Base-by-base conservation (phyloP, 2,329 filamentous ascomycete species). In the Penicillium decumbens region DNA sequence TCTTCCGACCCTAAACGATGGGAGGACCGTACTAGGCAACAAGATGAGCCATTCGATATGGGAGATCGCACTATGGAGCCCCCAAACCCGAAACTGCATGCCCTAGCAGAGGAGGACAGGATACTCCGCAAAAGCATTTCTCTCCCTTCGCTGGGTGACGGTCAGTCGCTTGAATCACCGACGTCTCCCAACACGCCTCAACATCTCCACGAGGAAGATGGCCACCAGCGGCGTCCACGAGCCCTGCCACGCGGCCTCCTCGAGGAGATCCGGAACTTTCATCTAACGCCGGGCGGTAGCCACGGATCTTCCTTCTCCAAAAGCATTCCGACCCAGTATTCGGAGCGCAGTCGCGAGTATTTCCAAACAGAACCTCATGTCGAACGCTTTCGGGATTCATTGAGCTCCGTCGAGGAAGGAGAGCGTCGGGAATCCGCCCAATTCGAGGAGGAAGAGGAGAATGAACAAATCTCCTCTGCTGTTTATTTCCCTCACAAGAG, bases 401-500 rank as follows among this genome's bases (percentile, higher is more conserved):
- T 63, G 1, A 61, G 61, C 41, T 60, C 60, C 6, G 47, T 60
- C 23, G 58, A 63, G 41, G 50, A 54, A 39, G 63, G 58, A 37
- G 58, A 55, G 8, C 55, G 48, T 37, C 56, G 56, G 27, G 56
- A 51, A 24, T 59, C 60, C 6, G 55, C 56, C 8, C 65, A 62
- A 20, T 70, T 72, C 24, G 78, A 78, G 29, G 77, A 81, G n/a
- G 79, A 81, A 29, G 81, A 81, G 4, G 80, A 82, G 50, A 74
- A 75, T 47, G 82, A 85, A 62, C 80, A 83, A 52, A 85, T 85
- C 33, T 82, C 80, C 0, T 84, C 81, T 25, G 82, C 82, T 10
- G 72, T 82, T 29, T 85, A 85, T 63, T 83, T 81, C 55, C 82
- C 82, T 23, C 82, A 85, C 67, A 77, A 81, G 56, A 77, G 79